Conservation (phyloP, 2,329 filamentous ascomycete species). For the Penicillium sclerotigenum region DNA sequence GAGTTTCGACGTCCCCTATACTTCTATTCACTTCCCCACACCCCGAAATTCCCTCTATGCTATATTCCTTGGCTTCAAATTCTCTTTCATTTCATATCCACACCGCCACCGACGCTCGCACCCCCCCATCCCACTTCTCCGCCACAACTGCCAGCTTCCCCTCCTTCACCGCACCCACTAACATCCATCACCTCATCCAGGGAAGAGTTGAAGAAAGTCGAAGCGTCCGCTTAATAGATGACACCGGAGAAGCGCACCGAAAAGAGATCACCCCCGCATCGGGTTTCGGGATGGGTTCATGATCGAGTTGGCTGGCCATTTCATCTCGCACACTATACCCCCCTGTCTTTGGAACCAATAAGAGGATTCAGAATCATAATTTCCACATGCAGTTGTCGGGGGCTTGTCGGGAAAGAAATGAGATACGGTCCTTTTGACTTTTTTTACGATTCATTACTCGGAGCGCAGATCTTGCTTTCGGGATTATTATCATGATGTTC, state of each 20-base stretch:
- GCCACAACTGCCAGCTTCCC: not conserved
- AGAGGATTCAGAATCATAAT: not conserved
- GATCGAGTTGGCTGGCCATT: constrained; percentile 11
- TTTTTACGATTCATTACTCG: constrained; percentile 2
- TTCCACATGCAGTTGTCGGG: constrained; percentile 1
- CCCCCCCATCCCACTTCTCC: not conserved
- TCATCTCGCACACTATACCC: constrained; percentile 9
- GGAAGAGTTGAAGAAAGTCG: constrained; percentile 90
- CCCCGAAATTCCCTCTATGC: not conserved
- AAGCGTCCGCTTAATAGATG: constrained; percentile 62
- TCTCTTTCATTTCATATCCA: not conserved
- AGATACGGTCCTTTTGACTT: constrained; percentile 1
- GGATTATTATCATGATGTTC: not conserved
- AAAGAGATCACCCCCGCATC: not conserved
- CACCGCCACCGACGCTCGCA: not conserved
- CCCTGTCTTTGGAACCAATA: constrained; percentile 7
- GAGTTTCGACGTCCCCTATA: constrained; percentile 40
- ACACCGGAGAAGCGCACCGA: constrained; percentile 10
- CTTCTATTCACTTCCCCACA: not conserved
- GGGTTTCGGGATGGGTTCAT: constrained; percentile 2
- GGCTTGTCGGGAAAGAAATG: constrained; percentile 3
- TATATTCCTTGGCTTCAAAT: not conserved
- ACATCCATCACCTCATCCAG: constrained; percentile 18
- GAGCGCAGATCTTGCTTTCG: not conserved
- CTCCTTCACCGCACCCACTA: not conserved